Base-by-base conservation (phyloP, 768 basidiomycete genomes). In the Paxillus involutus region DNA sequence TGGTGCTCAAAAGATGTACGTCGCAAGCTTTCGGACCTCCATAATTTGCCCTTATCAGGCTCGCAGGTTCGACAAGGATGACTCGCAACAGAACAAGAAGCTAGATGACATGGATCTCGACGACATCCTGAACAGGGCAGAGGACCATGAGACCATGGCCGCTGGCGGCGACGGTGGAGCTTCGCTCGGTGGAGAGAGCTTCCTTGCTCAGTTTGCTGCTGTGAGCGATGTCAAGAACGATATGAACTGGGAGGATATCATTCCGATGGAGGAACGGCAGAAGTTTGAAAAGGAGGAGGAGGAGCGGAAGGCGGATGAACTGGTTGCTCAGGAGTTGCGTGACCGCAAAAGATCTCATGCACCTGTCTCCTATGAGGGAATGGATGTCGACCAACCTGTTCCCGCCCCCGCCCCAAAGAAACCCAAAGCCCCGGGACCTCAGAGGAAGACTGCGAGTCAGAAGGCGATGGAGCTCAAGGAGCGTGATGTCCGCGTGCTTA, bases 241-340 rank as follows among this genome's bases (percentile, higher is more conserved):
- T 74, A 94, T 96, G 85, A 93, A 72, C 64, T 99, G 97, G 97
- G 97, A 99, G 67, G 97, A 98, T 57, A 98, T 99, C 71, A 98
- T 99, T 62, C 97, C 97, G 16, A 69, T 89, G 9, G 94, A 95
- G 21, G 94, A 94, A 63, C 87, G 97, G 6, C 85, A 88, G 70
- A 86, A 83, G 67, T 83, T 88, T 42, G 93, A 93, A 56, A 80
- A 81, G 29, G 94, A 95, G 59, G 88, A 92, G 55, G 86, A 88
- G 56, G 80, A 86, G 53, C 78, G 82, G 53, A 85, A 84, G 63
- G 82, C 81, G 36, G 88, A 92, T 62, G 89, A 93, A 55, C 65
- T 85, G 53, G 80, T 75, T 46, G 75, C 86, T 7, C 82, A 85
- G 58, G 88, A 90, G 53, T 78, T 83, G 39, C 80, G 86, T 53